Evolutionary conservation across 139 green algal species (phyloP), one percentile per base, ranked within the genome.

Genomic region (Chlamydomonas sp.): DNA sequence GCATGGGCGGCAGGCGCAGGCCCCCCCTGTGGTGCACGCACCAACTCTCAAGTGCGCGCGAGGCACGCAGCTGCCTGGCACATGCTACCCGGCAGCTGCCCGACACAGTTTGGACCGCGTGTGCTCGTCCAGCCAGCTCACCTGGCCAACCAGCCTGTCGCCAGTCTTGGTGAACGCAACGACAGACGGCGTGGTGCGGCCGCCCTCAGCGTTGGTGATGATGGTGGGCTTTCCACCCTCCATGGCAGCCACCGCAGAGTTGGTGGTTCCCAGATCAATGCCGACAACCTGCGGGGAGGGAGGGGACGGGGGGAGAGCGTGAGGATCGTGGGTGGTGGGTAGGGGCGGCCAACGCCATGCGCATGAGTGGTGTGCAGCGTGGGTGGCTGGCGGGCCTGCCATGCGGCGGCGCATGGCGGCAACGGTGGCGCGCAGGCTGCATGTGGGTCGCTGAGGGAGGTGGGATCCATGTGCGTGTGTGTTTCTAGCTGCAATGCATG

Each of bases 171-270:
- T 97, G 81, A 90, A 99, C 1, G 95, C 95, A 3, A 99, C 93
- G 0, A 99, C 95, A 3, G 91, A 97, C 2, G 95, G 95, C 0
- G 95, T 99, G 13, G 95, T 99, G 68, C 95, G 87, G 37, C 84
- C 85, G 66, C 95, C 95, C 85, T 99, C 95, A 16, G 91, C 89
- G 76, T 99, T 98, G 63, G 92, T 96, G 69, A 99, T 90, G 72
- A 99, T 97, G 5, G 91, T 99, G 48, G 91, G 87, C 84, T 96
- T 95, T 67, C 89, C 89, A 65, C 90, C 92, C 82, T 95, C 87
- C 86, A 96, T 95, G 24, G 86, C 89, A 26, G 92, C 92, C 30
- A 97, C 90, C 20, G 91, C 90, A 5, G 85, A 96, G 83, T 99
- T 98, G 37, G 90, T 96, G 31, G 90, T 96, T 13, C 90, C 90